phyloP scores from a whole-genome alignment of 2,329 filamentous ascomycete species.

The Ophiocordyceps unilateralis region DNA sequence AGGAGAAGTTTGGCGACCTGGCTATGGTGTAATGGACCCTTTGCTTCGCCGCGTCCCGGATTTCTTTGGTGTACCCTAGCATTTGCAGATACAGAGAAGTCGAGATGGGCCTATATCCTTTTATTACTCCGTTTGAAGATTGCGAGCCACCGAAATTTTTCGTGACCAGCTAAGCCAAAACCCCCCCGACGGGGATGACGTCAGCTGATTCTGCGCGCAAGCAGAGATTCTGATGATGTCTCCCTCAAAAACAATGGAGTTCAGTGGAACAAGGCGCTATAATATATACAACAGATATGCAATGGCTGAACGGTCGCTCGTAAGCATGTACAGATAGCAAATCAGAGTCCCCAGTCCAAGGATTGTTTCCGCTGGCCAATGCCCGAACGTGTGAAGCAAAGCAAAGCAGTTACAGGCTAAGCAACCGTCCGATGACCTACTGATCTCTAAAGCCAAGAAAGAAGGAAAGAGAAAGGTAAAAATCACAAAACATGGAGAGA shows the following conservation, averaged over 20 bases:
- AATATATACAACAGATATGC: background rate
- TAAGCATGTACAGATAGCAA: background rate
- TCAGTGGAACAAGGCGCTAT: no score
- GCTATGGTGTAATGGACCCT: constrained; percentile 62
- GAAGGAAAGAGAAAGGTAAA: background rate
- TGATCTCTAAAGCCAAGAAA: background rate
- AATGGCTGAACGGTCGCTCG: background rate
- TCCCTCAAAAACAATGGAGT: no score
- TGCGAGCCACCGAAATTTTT: no score
- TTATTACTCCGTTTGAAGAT: no score
- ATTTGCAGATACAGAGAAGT: constrained; percentile 45
- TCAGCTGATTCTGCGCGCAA: no score
- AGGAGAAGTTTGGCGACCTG: constrained; percentile 99
- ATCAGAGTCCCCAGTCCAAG: no score
- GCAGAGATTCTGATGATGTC: no score
- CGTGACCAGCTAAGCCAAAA: background rate
- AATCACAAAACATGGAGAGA: background rate
- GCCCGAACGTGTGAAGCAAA: no score
- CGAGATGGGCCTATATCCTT: constrained; percentile 8
- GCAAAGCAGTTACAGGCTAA: background rate
- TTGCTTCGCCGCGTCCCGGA: constrained; percentile 14
- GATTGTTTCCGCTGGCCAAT: no score
- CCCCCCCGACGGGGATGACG: no score
- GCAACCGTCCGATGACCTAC: background rate
- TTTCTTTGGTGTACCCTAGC: constrained; percentile 49